Evolutionary conservation across 805 yeast species (phyloP), one percentile per base, ranked within the genome.

Genomic region (Hanseniaspora lachancei): DNA sequence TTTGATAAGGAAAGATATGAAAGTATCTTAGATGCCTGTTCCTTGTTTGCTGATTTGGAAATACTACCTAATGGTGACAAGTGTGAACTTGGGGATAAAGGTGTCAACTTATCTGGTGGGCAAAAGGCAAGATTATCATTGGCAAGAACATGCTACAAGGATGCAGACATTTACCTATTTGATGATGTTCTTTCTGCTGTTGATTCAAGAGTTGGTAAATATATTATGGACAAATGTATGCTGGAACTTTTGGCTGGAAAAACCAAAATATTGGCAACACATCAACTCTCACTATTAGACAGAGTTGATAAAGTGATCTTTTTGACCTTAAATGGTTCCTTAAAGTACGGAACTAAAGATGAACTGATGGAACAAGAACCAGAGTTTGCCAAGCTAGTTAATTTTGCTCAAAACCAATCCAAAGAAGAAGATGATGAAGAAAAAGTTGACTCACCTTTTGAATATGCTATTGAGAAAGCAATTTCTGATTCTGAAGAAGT

Each of bases 131-230:
- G 91, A 62, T 73, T 84, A 54, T 75, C 78, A 60, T 69, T 84
- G 58, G 89, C 89, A 7, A 73, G 89, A 64, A 81, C 89, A 0
- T 84, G 82, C 2, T 84, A 84, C 62, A 76, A 81, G 3, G 70
- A 79, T 34, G 75, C 74, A 21, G 84, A 82, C 57, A 80, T 82
- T n/a, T 69, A 81, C 20, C 64, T 84, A 55, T 67, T 84, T 52
- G 91, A 84, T 64, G 91, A 84, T 63, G 85, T 83, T 15, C 72
- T 84, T 50, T 77, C 83, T 67, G 89, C 91, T 13, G 89, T 84
- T 32, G 89, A 84, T 66, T 86, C 87, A 27, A 79, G 81, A 60
- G 89, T 84, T 46, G 89, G 89, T 15, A 76, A 77, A 58, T 84
- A 81, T 62, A 82, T 84, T 50, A 76, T 83, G 71, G 74, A 78